Percentiles rank a stretch among this genome's conserved stretches.
Conservation (phyloP, 2,329 filamentous ascomycete species). For the Teratosphaeria destructans region DNA sequence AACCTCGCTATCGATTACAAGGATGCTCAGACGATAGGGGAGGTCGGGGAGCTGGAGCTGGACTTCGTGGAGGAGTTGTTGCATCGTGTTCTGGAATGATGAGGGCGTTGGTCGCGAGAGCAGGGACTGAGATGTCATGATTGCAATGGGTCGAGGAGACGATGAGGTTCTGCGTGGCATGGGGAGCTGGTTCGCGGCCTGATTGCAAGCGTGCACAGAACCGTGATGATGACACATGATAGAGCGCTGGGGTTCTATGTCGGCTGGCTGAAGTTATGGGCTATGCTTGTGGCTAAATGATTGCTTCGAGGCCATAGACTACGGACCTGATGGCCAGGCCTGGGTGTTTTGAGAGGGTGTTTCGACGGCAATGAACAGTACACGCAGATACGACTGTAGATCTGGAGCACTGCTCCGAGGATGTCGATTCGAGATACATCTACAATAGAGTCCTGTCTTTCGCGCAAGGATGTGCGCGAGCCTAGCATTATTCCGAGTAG, state of each 20-base stretch:
- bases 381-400: background rate
- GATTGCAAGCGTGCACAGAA: background rate
- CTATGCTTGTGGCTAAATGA: background rate
- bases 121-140: background rate
- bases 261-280: background rate
- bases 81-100: constrained; percentile 4
- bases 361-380: background rate
- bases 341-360: background rate
- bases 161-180: background rate
- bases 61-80: constrained; percentile 14
- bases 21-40: constrained; percentile 11
- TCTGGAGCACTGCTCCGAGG: background rate
- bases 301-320: background rate
- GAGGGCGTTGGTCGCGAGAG: background rate
- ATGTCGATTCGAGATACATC: too few species aligned
- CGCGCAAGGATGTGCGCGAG: too few species aligned
- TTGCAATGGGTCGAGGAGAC: background rate
- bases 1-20: constrained; percentile 18
- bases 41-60: constrained; percentile 19
- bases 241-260: background rate
- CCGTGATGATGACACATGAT: background rate
- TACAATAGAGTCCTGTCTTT: too few species aligned
- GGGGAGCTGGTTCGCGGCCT: background rate
- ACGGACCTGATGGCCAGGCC: background rate
- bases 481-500: too few species aligned